Evolutionary conservation across 164 flowering plant species (phyloP).

Genomic region (Magnolia changhungtana): DNA sequence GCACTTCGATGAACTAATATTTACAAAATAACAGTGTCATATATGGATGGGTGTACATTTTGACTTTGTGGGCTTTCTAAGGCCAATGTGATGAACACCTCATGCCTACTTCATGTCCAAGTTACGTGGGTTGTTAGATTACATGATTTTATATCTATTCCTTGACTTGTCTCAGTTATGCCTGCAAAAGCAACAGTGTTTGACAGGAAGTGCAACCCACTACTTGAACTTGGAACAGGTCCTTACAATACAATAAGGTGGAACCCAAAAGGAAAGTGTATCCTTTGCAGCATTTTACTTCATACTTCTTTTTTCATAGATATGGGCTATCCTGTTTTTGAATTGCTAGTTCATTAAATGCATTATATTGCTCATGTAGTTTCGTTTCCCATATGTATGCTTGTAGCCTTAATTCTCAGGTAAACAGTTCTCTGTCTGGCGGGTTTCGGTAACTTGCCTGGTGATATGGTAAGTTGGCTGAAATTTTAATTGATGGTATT

Average conservation of each 20-base stretch:
- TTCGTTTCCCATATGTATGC: neutral
- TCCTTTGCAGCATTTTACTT: conserved; percentile 46
- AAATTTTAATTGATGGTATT: neutral
- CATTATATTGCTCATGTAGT: neutral
- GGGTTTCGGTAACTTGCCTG: conserved; percentile 98
- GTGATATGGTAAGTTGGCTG: conserved; percentile 77
- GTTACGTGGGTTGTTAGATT: neutral
- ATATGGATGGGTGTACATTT: too few relatives aligned
- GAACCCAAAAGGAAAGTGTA: conserved; percentile 97
- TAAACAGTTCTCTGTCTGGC: conserved; percentile 85
- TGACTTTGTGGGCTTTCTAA: too few relatives aligned
- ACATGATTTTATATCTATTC: conserved; percentile 16
- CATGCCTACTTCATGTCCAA: neutral
- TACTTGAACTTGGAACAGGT: conserved; percentile 88
- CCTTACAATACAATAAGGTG: conserved; percentile 94
- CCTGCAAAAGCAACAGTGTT: conserved; percentile 91
- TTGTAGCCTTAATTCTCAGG: conserved; percentile 48
- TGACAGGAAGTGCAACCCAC: conserved; percentile 86
- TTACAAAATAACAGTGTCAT: too few relatives aligned
- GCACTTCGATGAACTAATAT: too few relatives aligned
- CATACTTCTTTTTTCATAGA: neutral
- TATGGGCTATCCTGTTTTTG: too few relatives aligned
- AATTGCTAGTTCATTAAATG: neutral
- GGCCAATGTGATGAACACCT: neutral
- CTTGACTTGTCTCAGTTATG: conserved; percentile 75